A percentile compares a stretch with the other conserved stretches of the same genome.
Conservation (phyloP, 371 early-diverging fungal species). For the Mortierella sp. region DNA sequence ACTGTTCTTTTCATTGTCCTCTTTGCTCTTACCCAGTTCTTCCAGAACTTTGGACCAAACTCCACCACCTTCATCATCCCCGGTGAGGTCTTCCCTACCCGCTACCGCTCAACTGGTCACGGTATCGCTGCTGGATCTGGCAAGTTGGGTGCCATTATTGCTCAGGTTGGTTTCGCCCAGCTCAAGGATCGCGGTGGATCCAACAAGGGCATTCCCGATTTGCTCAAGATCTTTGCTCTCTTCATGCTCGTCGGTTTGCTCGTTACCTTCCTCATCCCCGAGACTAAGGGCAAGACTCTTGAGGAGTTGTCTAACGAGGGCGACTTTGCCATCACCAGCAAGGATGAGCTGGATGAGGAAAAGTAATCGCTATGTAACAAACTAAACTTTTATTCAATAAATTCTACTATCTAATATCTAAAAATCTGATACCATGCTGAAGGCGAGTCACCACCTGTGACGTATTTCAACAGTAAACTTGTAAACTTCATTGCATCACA, state of each 20-base stretch:
- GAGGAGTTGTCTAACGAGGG: slow-evolving; percentile 55
- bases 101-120: slow-evolving; percentile 86
- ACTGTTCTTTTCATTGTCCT: slow-evolving; percentile 75
- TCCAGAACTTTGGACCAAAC: slow-evolving; percentile 94
- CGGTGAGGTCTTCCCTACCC: slow-evolving; percentile 90
- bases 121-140: slow-evolving; percentile 92
- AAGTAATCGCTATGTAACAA: too few species aligned
- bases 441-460: too few species aligned
- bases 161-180: slow-evolving; percentile 80
- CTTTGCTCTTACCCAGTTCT: slow-evolving; percentile 85
- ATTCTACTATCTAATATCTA: too few species aligned
- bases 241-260: slow-evolving; percentile 81
- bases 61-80: slow-evolving; percentile 90
- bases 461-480: too few species aligned
- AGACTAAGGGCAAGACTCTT: slow-evolving; percentile 81
- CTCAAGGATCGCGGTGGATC: slow-evolving; percentile 79
- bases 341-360: neutral
- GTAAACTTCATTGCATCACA: too few species aligned
- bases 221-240: slow-evolving; percentile 80
- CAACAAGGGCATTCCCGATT: slow-evolving; percentile 72
- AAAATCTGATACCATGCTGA: too few species aligned
- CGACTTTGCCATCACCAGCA: neutral
- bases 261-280: slow-evolving; percentile 79
- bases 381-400: too few species aligned
- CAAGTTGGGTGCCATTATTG: slow-evolving; percentile 88